phyloP scores from a whole-genome alignment of 371 early-diverging fungal species.

The Lichtheimia ornata region DNA sequence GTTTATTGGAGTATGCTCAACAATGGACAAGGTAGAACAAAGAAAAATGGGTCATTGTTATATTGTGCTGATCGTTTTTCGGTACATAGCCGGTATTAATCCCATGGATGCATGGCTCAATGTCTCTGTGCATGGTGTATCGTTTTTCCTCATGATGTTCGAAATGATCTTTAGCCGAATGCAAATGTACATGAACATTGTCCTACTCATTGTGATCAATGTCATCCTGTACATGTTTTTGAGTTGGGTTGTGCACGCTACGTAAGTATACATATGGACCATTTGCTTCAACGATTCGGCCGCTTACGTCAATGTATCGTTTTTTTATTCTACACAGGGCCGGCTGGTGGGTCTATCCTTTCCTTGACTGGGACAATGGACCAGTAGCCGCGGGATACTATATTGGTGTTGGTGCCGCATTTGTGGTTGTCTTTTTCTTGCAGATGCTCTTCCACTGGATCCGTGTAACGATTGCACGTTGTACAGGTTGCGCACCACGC shows the following conservation, averaged over 20 bases:
- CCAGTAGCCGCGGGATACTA: constrained; percentile 44
- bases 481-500: constrained; percentile 7
- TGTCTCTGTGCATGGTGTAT: constrained; percentile 53
- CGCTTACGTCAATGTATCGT: neutral
- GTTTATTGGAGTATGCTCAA: constrained; percentile 54
- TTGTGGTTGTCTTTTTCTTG: constrained; percentile 42
- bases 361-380: constrained; percentile 56
- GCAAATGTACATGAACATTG: constrained; percentile 38
- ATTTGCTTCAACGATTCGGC: neutral
- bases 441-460: constrained; percentile 41
- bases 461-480: constrained; percentile 34
- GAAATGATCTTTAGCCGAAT: constrained; percentile 58
- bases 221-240: constrained; percentile 53
- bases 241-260: constrained; percentile 47
- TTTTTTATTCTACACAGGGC: constrained; percentile 6
- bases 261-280: constrained; percentile 27
- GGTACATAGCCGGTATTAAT: neutral
- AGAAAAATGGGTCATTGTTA: neutral
- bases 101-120: constrained; percentile 38
- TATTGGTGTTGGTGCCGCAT: constrained; percentile 37
- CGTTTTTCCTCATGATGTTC: constrained; percentile 49
- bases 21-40: neutral
- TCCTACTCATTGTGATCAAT: constrained; percentile 34
- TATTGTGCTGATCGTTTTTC: neutral
- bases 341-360: constrained; percentile 54